These are phyloP conservation scores for Toxicodendron radicans DNA, from an alignment of 345 rosid genomes.

Conservation along the genomic window DNA sequence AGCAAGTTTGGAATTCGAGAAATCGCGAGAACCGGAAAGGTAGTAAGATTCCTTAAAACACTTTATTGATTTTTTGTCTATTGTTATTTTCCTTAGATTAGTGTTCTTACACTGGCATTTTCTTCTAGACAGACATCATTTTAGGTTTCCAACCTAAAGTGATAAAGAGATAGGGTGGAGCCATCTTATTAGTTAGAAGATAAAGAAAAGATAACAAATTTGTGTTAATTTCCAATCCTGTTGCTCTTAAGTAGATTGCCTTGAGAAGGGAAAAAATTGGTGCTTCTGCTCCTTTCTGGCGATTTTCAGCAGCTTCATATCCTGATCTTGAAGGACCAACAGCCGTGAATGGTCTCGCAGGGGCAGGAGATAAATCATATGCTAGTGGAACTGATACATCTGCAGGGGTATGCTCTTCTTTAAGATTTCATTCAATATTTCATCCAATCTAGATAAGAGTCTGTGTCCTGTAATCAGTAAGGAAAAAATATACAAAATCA, in stretches of 20 bases:
- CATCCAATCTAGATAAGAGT: background rate
- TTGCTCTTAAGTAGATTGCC: constrained; percentile 61
- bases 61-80: constrained; percentile 7
- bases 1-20: constrained; percentile 90
- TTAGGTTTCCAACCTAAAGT: background rate
- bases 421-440: constrained; percentile 19
- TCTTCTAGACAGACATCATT: constrained; percentile 10
- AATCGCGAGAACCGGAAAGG: constrained; percentile 81
- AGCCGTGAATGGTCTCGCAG: constrained; percentile 41
- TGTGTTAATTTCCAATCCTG: constrained; percentile 6
- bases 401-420: constrained; percentile 56
- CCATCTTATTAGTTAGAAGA: background rate
- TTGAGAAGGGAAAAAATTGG: constrained; percentile 92
- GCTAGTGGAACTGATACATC: constrained; percentile 40
- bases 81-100: constrained; percentile 10
- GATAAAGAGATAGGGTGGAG: background rate
- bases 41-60: constrained; percentile 21
- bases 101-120: background rate
- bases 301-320: constrained; percentile 95
- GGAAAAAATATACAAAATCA: background rate
- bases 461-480: background rate
- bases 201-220: background rate
- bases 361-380: constrained; percentile 41
- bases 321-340: constrained; percentile 71
- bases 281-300: constrained; percentile 93